phyloP scores from a whole-genome alignment of 495 filamentous ascomycete genomes.

The Talaromyces adpressus region DNA sequence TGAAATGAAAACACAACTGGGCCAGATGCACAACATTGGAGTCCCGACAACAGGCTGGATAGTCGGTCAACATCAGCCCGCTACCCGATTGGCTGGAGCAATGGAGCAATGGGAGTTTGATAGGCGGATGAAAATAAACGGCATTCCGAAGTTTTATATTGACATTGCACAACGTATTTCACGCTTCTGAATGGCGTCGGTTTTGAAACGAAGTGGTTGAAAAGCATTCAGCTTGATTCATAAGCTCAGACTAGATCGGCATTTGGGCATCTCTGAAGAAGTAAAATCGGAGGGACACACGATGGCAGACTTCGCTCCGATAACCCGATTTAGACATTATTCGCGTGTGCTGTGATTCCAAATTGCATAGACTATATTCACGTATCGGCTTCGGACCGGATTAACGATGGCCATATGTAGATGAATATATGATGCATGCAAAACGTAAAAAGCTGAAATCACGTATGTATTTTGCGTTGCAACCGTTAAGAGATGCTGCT shows the following conservation, averaged over 20 bases:
- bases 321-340: neutral
- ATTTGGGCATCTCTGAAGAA: neutral
- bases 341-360: neutral
- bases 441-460: neutral
- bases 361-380: neutral
- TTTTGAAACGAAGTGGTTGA: neutral
- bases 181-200: neutral
- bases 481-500: neutral
- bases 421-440: neutral
- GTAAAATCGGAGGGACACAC: neutral
- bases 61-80: slow-evolving; percentile 2
- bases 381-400: neutral
- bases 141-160: neutral
- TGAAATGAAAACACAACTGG: neutral
- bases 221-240: neutral
- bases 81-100: slow-evolving; percentile 5
- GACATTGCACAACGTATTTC: neutral
- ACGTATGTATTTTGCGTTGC: neutral
- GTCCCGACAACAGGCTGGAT: neutral
- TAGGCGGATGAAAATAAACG: neutral
- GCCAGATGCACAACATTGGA: neutral
- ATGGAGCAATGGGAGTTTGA: neutral
- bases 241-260: neutral
- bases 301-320: neutral
- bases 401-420: neutral